phyloP scores from a whole-genome alignment of 805 yeast genomes.

The Metschnikowia henanensis region DNA sequence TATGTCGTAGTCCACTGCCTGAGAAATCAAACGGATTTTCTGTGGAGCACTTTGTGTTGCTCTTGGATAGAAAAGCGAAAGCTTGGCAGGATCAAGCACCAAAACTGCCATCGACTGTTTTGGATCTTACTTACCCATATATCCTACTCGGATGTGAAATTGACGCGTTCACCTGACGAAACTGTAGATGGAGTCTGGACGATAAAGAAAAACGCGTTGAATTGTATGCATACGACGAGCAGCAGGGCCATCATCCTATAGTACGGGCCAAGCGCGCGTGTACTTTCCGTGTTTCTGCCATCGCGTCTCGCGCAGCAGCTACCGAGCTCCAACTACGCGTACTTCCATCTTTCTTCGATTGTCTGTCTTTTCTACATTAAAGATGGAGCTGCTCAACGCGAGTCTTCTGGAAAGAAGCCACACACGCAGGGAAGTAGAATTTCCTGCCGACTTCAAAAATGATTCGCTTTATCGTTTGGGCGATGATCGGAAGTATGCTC shows the following conservation, averaged over 20 bases:
- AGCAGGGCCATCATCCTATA: no score
- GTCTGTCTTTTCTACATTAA: no score
- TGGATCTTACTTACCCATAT: no score
- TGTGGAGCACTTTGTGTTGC: constrained; percentile 23
- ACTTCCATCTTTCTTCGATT: no score
- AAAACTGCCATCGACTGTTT: constrained; percentile 32
- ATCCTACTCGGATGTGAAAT: no score
- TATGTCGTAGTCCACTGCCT: constrained; percentile 24
- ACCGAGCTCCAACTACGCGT: not conserved
- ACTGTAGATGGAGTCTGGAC: no score
- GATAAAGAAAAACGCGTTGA: no score
- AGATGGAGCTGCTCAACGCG: constrained; percentile 12
- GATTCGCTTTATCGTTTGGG: constrained; percentile 22
- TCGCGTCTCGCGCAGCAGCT: not conserved
- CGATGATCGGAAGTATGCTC: constrained; percentile 31
- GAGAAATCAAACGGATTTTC: constrained; percentile 31
- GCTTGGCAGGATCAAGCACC: constrained; percentile 26
- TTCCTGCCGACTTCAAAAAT: constrained; percentile 12
- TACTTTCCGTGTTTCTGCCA: no score
- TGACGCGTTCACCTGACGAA: no score
- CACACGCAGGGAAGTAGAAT: not conserved
- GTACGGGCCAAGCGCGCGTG: no score
- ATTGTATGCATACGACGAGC: no score
- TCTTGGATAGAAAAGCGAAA: constrained; percentile 22
- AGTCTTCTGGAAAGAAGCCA: constrained; percentile 1